Conservation (phyloP, 441 rosid species). For the California macrophylla region DNA sequence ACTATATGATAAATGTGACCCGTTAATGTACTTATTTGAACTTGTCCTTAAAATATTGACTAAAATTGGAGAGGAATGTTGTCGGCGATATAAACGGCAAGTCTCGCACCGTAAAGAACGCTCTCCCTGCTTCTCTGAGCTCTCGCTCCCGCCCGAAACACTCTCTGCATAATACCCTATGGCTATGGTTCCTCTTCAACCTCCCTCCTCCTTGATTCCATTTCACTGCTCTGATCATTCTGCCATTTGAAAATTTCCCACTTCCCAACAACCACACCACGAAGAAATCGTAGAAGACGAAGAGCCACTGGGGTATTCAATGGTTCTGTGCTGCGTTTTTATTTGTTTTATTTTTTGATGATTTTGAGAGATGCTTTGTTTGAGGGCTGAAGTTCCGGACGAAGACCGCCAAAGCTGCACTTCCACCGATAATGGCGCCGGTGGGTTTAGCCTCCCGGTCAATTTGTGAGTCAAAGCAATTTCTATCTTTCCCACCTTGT, state of each 20-base stretch:
- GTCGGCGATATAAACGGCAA: neutral
- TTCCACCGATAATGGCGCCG: neutral
- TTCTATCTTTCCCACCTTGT: neutral
- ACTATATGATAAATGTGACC: no score
- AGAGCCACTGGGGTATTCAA: neutral
- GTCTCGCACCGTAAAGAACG: neutral
- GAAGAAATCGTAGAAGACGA: neutral
- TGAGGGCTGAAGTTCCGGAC: constrained; percentile 7
- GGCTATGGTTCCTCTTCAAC: neutral
- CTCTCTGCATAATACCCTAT: neutral
- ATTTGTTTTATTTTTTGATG: neutral
- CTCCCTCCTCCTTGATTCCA: neutral
- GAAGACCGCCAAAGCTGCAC: constrained; percentile 3
- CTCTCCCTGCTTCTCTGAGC: neutral
- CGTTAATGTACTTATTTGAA: no score
- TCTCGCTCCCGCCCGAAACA: neutral
- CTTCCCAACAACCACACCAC: neutral
- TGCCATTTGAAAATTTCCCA: neutral
- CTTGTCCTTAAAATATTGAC: neutral
- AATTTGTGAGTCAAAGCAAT: neutral
- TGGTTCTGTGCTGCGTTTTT: neutral
- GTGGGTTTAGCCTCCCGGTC: constrained; percentile 4
- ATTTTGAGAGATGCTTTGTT: constrained; percentile 4
- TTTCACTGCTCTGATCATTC: neutral
- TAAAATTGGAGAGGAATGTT: neutral